Percentiles rank a stretch among this genome's conserved stretches.
These are phyloP conservation scores for Cardamine resedifolia DNA, from an alignment of 345 rosid genomes.

Conservation along the genomic window DNA sequence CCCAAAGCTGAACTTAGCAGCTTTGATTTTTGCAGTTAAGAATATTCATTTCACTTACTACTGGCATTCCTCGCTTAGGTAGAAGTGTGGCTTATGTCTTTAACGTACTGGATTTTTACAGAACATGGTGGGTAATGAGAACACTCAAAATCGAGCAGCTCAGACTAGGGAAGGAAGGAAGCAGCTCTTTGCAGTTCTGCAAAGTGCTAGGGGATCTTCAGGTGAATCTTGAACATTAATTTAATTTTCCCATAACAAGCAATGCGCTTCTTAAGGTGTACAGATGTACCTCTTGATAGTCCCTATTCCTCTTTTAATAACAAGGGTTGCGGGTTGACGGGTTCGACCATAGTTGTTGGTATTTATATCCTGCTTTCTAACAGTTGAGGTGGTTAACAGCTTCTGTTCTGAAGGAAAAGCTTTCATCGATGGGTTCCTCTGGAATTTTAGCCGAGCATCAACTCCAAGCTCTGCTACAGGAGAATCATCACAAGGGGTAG, in stretches of 20 bases:
- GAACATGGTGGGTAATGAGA: conserved; percentile 62
- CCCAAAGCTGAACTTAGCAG: conserved; percentile 84
- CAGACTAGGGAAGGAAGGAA: conserved; percentile 95
- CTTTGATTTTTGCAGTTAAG: conserved; percentile 89
- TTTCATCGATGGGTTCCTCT: conserved; percentile 85
- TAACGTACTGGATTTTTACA: conserved; percentile 37
- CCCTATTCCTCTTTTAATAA: background rate
- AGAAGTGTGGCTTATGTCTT: conserved; percentile 24
- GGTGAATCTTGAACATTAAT: conserved; percentile 47
- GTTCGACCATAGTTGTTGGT: background rate
- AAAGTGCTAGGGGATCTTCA: conserved; percentile 98
- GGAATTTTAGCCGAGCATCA: conserved; percentile 99
- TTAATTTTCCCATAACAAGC: conserved; percentile 19
- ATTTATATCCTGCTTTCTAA: conserved; percentile 35
- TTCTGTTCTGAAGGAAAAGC: conserved; percentile 89
- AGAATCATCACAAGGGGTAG: conserved; percentile 87
- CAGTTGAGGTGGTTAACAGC: conserved; percentile 57
- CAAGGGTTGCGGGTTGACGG: conserved; percentile 13
- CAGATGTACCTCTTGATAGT: conserved; percentile 2
- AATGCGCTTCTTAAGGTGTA: conserved; percentile 11
- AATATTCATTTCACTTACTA: conserved; percentile 21
- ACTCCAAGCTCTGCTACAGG: conserved; percentile 93
- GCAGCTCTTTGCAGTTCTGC: conserved; percentile 95
- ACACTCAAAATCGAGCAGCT: conserved; percentile 72
- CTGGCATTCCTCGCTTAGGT: conserved; percentile 18